Evolutionary conservation across 2,329 filamentous ascomycete species (phyloP).

Genomic region (Arthrobotrys conoides): DNA sequence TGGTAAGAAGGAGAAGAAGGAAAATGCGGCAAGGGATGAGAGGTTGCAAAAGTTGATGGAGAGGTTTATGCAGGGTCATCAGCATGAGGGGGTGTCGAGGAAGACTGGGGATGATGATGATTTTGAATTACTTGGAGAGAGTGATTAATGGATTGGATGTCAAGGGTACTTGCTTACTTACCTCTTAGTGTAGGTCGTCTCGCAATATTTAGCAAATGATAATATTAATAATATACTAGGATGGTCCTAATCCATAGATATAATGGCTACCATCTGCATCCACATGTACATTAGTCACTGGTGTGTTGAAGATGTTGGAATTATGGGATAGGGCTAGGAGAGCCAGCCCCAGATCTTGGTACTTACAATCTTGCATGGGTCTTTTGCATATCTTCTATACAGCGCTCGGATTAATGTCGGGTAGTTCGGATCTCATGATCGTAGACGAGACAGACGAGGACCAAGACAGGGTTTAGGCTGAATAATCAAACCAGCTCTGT

Average conservation of each 20-base stretch:
- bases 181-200: too few species aligned
- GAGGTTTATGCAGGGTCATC: slow-evolving; percentile 52
- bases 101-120: slow-evolving; percentile 31
- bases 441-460: slow-evolving; percentile 9
- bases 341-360: slow-evolving; percentile 19
- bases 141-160: slow-evolving; percentile 22
- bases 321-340: slow-evolving; percentile 4
- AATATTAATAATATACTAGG: background rate
- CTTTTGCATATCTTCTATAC: slow-evolving; percentile 23
- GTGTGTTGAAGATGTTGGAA: slow-evolving; percentile 28
- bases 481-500: slow-evolving; percentile 17
- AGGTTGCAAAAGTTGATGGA: slow-evolving; percentile 49
- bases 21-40: slow-evolving; percentile 33
- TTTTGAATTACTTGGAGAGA: slow-evolving; percentile 50
- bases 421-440: slow-evolving; percentile 31
- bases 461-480: slow-evolving; percentile 45
- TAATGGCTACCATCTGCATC: too few species aligned
- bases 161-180: too few species aligned
- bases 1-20: slow-evolving; percentile 59
- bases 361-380: background rate
- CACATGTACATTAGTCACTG: background rate
- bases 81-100: slow-evolving; percentile 48
- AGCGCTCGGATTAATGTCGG: slow-evolving; percentile 51
- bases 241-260: background rate
- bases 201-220: background rate